phyloP scores from a whole-genome alignment of 2,329 filamentous ascomycete genomes.

The Purpureocillium takamizusanense region DNA sequence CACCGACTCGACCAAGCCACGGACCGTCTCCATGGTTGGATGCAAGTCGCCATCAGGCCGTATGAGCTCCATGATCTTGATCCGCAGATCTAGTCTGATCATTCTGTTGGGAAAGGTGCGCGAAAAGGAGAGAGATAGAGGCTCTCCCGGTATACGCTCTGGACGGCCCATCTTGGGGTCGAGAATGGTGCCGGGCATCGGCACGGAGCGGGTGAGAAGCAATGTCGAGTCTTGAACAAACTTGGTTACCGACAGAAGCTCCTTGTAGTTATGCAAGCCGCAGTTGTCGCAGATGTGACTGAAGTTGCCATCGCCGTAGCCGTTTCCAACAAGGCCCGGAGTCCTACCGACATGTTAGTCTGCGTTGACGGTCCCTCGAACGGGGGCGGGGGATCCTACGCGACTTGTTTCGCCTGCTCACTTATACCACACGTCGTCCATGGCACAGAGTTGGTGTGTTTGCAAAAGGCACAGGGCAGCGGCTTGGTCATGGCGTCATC shows the following conservation, averaged over 20 bases:
- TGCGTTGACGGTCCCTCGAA: no score
- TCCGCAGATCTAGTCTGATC: conserved; percentile 36
- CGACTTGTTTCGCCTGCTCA: conserved; percentile 9
- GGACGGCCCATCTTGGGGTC: conserved; percentile 43
- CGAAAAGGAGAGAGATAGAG: conserved; percentile 11
- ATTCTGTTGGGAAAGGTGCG: conserved; percentile 50
- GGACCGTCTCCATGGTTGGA: conserved; percentile 41
- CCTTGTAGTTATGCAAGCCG: conserved; percentile 38
- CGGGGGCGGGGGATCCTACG: neutral
- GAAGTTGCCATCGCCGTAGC: conserved; percentile 52
- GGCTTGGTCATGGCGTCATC: conserved; percentile 38
- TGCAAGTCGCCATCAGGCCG: conserved; percentile 13
- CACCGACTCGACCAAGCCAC: conserved; percentile 36
- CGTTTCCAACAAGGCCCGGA: conserved; percentile 16
- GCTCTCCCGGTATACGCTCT: conserved; percentile 14
- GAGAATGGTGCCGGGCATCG: conserved; percentile 63
- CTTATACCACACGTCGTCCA: conserved; percentile 49
- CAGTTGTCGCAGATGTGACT: conserved; percentile 40
- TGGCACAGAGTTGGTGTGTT: conserved; percentile 28
- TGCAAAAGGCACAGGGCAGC: conserved; percentile 48
- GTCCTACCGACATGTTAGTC: neutral
- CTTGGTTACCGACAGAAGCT: conserved; percentile 50
- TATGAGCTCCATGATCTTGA: conserved; percentile 30
- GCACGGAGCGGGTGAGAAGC: conserved; percentile 14
- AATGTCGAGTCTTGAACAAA: conserved; percentile 34